phyloP scores from a whole-genome alignment of 345 rosid species.

The Arabis alpina region DNA sequence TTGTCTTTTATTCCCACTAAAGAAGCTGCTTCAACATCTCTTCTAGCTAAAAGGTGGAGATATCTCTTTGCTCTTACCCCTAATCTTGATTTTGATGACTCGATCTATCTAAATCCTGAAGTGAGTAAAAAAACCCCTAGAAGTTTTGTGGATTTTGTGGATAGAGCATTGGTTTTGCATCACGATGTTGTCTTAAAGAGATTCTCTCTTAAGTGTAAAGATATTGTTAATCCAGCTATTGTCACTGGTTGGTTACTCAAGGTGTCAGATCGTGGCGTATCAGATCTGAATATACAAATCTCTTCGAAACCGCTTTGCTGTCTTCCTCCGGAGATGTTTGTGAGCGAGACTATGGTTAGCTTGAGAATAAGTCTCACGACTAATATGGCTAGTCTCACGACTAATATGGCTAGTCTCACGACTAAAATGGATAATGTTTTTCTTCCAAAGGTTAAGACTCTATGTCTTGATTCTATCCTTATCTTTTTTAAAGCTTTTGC shows the following conservation, averaged over 20 bases:
- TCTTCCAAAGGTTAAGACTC: slow-evolving; percentile 16
- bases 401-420: not conserved
- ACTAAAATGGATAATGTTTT: not conserved
- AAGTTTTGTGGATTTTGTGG: slow-evolving; percentile 7
- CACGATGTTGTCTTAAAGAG: slow-evolving; percentile 8
- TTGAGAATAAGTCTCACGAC: not conserved
- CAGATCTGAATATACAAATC: not conserved
- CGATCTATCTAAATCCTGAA: not conserved
- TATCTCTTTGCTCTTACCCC: slow-evolving; percentile 1
- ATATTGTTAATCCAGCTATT: not conserved
- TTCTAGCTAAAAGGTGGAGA: slow-evolving; percentile 18
- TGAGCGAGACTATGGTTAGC: slow-evolving; percentile 12
- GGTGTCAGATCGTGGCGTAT: slow-evolving; percentile 2
- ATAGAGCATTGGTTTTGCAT: not conserved
- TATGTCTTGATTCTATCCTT: not conserved
- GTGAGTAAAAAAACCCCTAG: too few species aligned
- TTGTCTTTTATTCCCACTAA: not conserved
- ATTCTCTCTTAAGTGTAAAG: slow-evolving; percentile 19
- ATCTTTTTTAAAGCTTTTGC: not conserved
- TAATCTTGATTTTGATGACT: slow-evolving; percentile 21
- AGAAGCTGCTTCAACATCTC: slow-evolving; percentile 9
- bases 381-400: not conserved
- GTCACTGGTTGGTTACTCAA: slow-evolving; percentile 8
- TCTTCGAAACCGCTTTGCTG: too few species aligned
- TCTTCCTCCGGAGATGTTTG: not conserved